A percentile compares a stretch with the other conserved stretches of the same genome.
phyloP scores from a whole-genome alignment of 2,329 filamentous ascomycete species.

The Pseudocercospora musae region DNA sequence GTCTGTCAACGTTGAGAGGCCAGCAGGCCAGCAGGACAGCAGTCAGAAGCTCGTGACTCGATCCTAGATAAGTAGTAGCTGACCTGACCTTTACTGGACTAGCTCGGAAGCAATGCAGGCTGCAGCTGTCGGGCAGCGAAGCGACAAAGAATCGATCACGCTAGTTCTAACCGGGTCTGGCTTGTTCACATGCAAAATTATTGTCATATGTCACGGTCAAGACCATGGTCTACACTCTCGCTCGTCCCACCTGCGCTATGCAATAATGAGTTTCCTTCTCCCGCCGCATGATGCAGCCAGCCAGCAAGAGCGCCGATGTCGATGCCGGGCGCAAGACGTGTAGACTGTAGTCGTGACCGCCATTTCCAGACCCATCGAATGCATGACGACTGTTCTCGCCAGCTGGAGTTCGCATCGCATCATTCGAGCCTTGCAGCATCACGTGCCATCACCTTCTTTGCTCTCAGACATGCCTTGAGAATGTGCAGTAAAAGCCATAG shows the following conservation, averaged over 20 bases:
- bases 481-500: too few relatives aligned
- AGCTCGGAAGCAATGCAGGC: background rate
- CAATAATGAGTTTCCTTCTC: too few relatives aligned
- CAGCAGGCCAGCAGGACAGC: slow-evolving; percentile 6
- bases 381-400: too few relatives aligned
- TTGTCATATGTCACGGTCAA: background rate
- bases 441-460: too few relatives aligned
- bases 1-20: slow-evolving; percentile 9
- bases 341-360: background rate
- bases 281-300: too few relatives aligned
- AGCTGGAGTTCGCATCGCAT: too few relatives aligned
- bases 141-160: background rate
- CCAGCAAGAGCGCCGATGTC: background rate
- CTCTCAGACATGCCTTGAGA: too few relatives aligned
- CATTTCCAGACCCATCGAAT: background rate
- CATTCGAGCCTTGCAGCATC: too few relatives aligned
- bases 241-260: background rate
- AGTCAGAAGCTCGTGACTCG: slow-evolving; percentile 16
- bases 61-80: too few relatives aligned
- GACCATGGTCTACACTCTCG: background rate
- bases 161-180: background rate
- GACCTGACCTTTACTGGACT: background rate
- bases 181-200: background rate
- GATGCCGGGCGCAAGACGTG: background rate
- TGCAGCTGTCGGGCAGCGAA: too few relatives aligned